A percentile compares a stretch with the other conserved stretches of the same genome.
Conservation (phyloP, 2,329 filamentous ascomycete genomes). For the Colletotrichum graminicola region DNA sequence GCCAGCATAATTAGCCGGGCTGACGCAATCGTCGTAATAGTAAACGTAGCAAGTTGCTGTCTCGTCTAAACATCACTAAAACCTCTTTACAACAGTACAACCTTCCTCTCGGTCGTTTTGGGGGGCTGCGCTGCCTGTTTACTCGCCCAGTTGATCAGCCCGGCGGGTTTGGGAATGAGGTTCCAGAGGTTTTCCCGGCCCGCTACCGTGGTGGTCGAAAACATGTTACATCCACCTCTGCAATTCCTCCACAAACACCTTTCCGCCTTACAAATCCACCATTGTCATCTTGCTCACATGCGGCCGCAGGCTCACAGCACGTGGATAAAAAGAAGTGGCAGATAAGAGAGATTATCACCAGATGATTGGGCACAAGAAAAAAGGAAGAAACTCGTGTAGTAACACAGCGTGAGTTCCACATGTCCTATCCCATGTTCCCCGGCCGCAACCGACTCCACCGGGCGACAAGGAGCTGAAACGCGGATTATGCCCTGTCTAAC, state of each 20-base stretch:
- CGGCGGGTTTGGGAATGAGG: not conserved
- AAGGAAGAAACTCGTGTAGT: not conserved
- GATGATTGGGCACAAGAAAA: not conserved
- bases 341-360: not conserved
- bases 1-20: not conserved
- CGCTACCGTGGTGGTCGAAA: no score
- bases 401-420: not conserved
- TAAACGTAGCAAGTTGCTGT: not conserved
- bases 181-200: not conserved
- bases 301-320: not conserved
- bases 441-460: constrained; percentile 10
- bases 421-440: constrained; percentile 6
- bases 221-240: not conserved
- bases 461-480: constrained; percentile 37
- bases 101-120: not conserved
- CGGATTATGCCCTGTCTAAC: not conserved
- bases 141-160: not conserved
- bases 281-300: not conserved
- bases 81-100: not conserved
- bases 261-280: not conserved
- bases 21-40: not conserved
- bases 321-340: not conserved
- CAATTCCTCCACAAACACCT: not conserved
- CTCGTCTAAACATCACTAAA: not conserved
- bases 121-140: not conserved